Evolutionary conservation across 2,329 filamentous ascomycete species (phyloP).

Genomic region (Botrytis deweyae): DNA sequence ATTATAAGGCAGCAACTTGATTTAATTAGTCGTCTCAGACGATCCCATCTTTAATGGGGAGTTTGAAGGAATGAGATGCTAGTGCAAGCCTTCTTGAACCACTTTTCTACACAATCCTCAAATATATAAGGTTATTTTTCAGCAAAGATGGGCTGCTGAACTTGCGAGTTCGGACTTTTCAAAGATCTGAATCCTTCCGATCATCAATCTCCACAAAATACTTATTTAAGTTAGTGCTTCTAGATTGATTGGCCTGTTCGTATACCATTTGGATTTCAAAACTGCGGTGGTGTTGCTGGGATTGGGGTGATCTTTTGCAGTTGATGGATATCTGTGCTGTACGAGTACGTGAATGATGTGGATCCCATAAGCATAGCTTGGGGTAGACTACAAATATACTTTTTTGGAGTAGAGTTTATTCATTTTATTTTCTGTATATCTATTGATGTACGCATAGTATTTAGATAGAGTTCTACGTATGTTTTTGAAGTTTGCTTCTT

Average conservation of each 20-base stretch:
- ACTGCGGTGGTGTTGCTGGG: not conserved
- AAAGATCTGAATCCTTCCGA: not conserved
- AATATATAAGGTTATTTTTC: not conserved
- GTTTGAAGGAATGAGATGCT: not conserved
- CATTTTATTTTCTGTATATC: not conserved
- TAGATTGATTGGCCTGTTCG: not conserved
- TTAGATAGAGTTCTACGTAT: not conserved
- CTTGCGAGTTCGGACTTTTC: not conserved
- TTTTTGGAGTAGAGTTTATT: not conserved
- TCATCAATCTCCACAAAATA: not conserved
- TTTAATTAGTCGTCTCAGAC: not conserved
- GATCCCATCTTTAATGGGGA: not conserved
- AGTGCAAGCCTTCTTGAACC: not conserved
- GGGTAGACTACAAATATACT: not conserved
- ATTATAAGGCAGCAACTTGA: not conserved
- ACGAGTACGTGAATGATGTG: constrained; percentile 9
- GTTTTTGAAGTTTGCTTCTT: not conserved
- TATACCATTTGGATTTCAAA: not conserved
- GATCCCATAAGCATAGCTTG: not conserved
- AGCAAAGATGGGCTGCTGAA: not conserved
- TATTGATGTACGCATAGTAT: not conserved
- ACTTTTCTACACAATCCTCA: not conserved
- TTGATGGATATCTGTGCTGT: constrained; percentile 5
- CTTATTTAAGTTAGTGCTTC: not conserved
- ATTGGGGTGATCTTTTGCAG: constrained; percentile 6